These are phyloP conservation scores for Penicillium antarcticum DNA, from an alignment of 495 filamentous ascomycete genomes.

Conservation along the genomic window DNA sequence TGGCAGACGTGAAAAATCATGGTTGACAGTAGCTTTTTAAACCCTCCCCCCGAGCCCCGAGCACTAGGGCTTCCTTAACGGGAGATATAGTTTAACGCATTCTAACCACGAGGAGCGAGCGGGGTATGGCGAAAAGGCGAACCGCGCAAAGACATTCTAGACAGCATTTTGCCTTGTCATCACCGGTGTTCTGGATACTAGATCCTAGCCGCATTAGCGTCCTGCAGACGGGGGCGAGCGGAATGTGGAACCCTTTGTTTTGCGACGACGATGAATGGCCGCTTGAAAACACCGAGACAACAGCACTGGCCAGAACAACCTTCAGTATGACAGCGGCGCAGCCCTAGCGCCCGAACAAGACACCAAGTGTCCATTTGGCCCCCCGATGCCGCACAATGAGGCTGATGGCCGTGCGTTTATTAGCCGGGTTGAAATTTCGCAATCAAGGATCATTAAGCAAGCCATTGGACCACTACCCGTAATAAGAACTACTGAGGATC, in stretches of 20 bases:
- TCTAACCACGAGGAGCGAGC: neutral
- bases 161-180: neutral
- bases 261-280: constrained; percentile 5
- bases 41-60: neutral
- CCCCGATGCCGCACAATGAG: neutral
- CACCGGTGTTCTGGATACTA: neutral
- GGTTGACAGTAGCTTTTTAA: neutral
- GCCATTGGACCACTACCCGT: too few relatives aligned
- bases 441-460: too few relatives aligned
- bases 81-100: neutral
- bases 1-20: neutral
- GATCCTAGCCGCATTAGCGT: neutral
- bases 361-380: neutral
- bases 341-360: neutral
- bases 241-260: constrained; percentile 12
- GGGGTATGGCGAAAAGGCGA: neutral
- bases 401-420: neutral
- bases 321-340: constrained; percentile 2
- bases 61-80: neutral
- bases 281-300: neutral
- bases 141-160: neutral
- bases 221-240: constrained; percentile 3
- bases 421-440: neutral
- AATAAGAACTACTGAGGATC: too few relatives aligned
- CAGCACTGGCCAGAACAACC: neutral